A percentile compares a stretch with the other conserved stretches of the same genome.
Evolutionary conservation across 2,329 filamentous ascomycete genomes (phyloP).

Genomic region (Penicillium oxalicum): DNA sequence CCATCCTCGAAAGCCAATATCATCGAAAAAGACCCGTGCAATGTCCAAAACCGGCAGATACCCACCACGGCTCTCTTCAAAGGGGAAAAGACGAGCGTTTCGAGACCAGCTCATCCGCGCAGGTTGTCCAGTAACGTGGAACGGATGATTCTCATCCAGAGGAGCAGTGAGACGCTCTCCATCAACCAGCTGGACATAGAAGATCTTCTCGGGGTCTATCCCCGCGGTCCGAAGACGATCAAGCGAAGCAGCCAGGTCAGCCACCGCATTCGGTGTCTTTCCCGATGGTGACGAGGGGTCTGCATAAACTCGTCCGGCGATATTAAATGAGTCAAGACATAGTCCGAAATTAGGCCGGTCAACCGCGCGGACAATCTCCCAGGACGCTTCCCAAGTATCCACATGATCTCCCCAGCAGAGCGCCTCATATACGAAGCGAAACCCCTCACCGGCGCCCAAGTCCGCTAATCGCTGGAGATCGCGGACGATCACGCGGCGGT

Average conservation of each 20-base stretch:
- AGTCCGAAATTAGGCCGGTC: slow-evolving; percentile 70
- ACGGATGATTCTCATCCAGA: slow-evolving; percentile 41
- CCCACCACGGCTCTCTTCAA: slow-evolving; percentile 54
- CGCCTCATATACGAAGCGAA: slow-evolving; percentile 60
- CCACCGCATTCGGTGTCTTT: slow-evolving; percentile 46
- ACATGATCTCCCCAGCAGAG: slow-evolving; percentile 65
- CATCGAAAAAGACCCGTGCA: slow-evolving; percentile 30
- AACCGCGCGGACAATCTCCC: slow-evolving; percentile 61
- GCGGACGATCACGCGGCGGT: slow-evolving; percentile 18
- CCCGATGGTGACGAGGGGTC: slow-evolving; percentile 55
- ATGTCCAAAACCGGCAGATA: slow-evolving; percentile 63
- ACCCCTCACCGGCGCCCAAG: slow-evolving; percentile 47
- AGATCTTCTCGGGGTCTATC: slow-evolving; percentile 56
- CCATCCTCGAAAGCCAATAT: slow-evolving; percentile 22
- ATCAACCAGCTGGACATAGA: slow-evolving; percentile 71
- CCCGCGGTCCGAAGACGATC: slow-evolving; percentile 50
- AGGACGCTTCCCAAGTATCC: slow-evolving; percentile 66
- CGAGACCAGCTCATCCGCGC: slow-evolving; percentile 69
- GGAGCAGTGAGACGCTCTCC: slow-evolving; percentile 58
- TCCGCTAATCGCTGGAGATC: slow-evolving; percentile 54
- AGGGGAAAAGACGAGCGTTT: slow-evolving; percentile 65
- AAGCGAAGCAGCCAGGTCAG: slow-evolving; percentile 52
- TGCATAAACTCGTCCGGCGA: slow-evolving; percentile 65
- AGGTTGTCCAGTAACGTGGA: slow-evolving; percentile 53
- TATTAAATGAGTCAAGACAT: slow-evolving; percentile 73